Base-by-base conservation (phyloP, 2,329 filamentous ascomycete species). In the Thielaviopsis musarum region DNA sequence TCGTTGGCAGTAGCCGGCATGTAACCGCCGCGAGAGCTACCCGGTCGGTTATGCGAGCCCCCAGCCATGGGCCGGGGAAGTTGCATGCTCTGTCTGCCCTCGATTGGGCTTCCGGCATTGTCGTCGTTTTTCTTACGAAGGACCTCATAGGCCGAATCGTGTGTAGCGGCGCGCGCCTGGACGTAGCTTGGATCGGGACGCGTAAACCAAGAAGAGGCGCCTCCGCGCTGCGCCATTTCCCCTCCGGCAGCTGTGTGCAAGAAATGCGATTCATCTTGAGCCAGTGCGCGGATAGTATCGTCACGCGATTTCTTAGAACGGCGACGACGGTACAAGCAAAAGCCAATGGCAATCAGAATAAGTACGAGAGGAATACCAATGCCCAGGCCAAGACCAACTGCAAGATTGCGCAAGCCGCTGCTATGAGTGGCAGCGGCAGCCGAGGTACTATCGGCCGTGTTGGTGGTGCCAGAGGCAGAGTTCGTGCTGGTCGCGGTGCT, bases 371-470 rank as follows among this genome's bases (percentile, higher is more conserved):
- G 71, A 1, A 85, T 66, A 1, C 83, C 85, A 1, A 89, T 69
- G 1, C 85, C 84, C 1, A 88, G 67, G 0, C 84, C 85, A 1
- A 84, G 70, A 0, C 83, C 83, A 0, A 88, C 71, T 0, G 83
- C 82, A 4, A 84, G 65, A 1, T 62, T 62, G 38, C 60, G 60
- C 22, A 26, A 57, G 15, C 17, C 51, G 30, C 55, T 63, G 1
- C 45, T 61, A 2, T 57, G 45, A 24, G 52, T 28, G 45, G 13
- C 54, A 28, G 52, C 28, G 34, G 1, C 22, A 34, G 12, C 22
- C 5, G 56, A 56, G 12, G 52, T 30, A 17, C 45, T n/a, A 26
- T 21, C n/a, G n/a, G 60, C 52, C 5, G 57, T 53, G 19, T 52
- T 24, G 15, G 57, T 10, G 24, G 60, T 56, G 17, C 34, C 62